Evolutionary conservation across 164 flowering plant species (phyloP).

Genomic region (Macadamia tetraphylla): DNA sequence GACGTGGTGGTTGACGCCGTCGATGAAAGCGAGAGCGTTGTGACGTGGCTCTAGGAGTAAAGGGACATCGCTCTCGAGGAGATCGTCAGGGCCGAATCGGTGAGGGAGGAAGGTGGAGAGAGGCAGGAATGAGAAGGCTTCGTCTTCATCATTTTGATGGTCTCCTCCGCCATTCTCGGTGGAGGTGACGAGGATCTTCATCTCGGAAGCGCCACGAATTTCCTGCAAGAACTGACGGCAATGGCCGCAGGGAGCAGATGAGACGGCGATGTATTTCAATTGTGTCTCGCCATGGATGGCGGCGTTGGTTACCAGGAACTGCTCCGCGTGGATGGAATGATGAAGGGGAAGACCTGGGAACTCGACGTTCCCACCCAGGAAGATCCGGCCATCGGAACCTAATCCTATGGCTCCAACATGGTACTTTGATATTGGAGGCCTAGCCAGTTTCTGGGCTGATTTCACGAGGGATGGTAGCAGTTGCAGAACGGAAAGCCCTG

Average conservation of each 20-base stretch:
- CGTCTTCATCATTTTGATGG: neutral
- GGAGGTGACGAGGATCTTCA: conserved; percentile 31
- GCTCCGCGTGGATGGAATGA: conserved; percentile 75
- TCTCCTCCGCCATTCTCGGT: neutral
- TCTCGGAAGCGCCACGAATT: conserved; percentile 35
- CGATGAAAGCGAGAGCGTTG: conserved; percentile 18
- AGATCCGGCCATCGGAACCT: conserved; percentile 68
- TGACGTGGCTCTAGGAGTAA: conserved; percentile 38
- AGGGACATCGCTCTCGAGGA: conserved; percentile 38
- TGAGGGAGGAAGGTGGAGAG: conserved; percentile 30
- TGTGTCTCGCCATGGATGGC: conserved; percentile 29
- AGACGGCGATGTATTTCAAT: conserved; percentile 45
- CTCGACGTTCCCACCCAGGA: conserved; percentile 82
- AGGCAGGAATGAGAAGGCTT: conserved; percentile 12
- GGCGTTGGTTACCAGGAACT: conserved; percentile 58
- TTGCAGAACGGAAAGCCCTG: conserved; percentile 33
- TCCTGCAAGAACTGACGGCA: conserved; percentile 79
- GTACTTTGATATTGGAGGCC: conserved; percentile 78
- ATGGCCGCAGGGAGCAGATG: conserved; percentile 80
- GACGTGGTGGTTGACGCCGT: neutral
- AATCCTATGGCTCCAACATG: conserved; percentile 75
- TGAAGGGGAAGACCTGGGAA: conserved; percentile 80
- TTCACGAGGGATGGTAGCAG: conserved; percentile 60
- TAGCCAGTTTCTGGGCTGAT: conserved; percentile 58
- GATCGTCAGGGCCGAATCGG: conserved; percentile 54